Percentiles rank a stretch among this genome's conserved stretches.
Conservation (phyloP, 495 filamentous ascomycete genomes). For the Trichoderma virens region DNA sequence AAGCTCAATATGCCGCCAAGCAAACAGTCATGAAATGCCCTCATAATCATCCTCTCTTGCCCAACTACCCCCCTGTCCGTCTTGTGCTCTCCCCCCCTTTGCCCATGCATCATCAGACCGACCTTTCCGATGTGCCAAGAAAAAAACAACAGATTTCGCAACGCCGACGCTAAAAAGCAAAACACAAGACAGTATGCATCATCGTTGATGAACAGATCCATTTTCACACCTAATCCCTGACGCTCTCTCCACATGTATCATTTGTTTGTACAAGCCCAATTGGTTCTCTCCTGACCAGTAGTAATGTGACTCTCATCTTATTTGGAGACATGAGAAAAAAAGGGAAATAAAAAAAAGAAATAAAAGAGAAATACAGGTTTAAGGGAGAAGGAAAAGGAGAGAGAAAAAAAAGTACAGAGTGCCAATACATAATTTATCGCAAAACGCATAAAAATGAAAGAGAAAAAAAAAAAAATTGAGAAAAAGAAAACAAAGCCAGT, state of each 20-base stretch:
- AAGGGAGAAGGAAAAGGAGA: not conserved
- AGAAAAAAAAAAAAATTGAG: not conserved
- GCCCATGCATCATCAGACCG: not conserved
- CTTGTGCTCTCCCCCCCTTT: not conserved
- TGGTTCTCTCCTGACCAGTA: not conserved
- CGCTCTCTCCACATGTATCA: constrained; percentile 1
- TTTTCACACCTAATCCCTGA: not conserved
- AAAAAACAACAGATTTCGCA: not conserved
- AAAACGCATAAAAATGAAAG: not conserved
- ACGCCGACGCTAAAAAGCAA: not conserved
- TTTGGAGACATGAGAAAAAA: not conserved
- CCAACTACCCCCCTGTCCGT: not conserved
- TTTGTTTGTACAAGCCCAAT: not conserved
- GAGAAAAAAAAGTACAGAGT: not conserved
- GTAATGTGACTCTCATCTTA: not conserved
- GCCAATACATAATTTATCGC: not conserved
- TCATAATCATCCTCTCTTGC: not conserved
- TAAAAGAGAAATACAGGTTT: not conserved
- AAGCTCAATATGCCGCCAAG: not conserved
- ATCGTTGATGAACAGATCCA: not conserved
- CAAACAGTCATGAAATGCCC: not conserved
- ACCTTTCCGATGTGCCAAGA: not conserved
- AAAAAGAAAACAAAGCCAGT: not conserved
- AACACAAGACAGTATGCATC: constrained; percentile 1
- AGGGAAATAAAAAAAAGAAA: not conserved